Conservation (phyloP, 129 eudicot species). For the Tanacetum coccineum region DNA sequence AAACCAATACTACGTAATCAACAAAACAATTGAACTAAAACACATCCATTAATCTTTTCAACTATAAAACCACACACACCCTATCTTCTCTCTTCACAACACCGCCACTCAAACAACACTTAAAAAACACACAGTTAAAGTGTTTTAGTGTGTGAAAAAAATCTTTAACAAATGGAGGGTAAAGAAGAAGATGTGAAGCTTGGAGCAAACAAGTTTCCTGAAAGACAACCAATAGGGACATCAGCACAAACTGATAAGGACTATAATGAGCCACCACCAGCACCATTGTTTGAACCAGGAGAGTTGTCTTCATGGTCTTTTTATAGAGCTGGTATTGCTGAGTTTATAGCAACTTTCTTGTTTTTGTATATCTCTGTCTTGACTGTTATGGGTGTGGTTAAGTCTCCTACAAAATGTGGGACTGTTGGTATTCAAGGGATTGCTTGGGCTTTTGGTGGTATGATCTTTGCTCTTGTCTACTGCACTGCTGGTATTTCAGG, state of each 20-base stretch:
- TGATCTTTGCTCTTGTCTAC: conserved; percentile 96
- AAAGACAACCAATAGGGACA: conserved; percentile 76
- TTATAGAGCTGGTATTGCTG: conserved; percentile 94
- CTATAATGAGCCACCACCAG: conserved; percentile 88
- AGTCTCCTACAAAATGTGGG: conserved; percentile 59
- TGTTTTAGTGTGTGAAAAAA: no score
- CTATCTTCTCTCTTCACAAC: conserved; percentile 31
- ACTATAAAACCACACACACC: conserved; percentile 31
- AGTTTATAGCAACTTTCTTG: conserved; percentile 88
- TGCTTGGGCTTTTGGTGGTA: conserved; percentile 99
- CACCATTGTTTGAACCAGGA: conserved; percentile 86
- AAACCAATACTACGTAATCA: conserved; percentile 18
- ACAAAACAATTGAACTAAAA: conserved; percentile 10
- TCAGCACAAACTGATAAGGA: conserved; percentile 86
- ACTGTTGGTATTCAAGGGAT: conserved; percentile 96
- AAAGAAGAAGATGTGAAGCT: conserved; percentile 89
- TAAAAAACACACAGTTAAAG: no score
- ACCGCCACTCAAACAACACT: conserved; percentile 5
- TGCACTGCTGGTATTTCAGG: conserved; percentile 97
- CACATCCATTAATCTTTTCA: conserved; percentile 2
- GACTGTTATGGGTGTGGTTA: conserved; percentile 80
- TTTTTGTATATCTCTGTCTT: conserved; percentile 68
- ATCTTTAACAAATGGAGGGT: conserved; percentile 57
- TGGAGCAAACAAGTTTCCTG: conserved; percentile 86
- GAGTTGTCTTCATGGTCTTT: conserved; percentile 88